A percentile compares a stretch with the other conserved stretches of the same genome.
Conservation (phyloP, 768 basidiomycete species). For the Suillus clintonianus region DNA sequence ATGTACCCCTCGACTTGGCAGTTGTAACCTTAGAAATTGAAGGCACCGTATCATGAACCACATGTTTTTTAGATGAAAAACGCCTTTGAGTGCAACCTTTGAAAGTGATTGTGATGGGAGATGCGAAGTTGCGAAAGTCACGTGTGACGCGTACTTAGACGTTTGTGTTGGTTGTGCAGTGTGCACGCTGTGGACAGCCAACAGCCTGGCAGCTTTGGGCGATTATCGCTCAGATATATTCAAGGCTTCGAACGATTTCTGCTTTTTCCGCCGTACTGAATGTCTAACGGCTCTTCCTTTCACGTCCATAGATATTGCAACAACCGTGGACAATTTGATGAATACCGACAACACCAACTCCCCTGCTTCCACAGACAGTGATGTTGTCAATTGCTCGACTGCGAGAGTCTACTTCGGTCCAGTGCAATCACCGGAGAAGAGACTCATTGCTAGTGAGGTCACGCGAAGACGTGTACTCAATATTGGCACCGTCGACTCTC, state of each 20-base stretch:
- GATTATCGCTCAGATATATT: conserved; percentile 2
- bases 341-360: conserved; percentile 21
- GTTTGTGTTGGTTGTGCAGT: conserved; percentile 13
- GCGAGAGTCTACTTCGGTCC: conserved; percentile 54
- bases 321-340: conserved; percentile 1
- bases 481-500: conserved; percentile 26
- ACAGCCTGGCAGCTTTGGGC: neutral
- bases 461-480: conserved; percentile 31
- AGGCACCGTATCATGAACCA: neutral
- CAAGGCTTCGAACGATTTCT: neutral
- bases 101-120: neutral
- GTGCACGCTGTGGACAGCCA: conserved; percentile 7
- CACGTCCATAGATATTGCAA: conserved; percentile 2
- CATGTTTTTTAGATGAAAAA: neutral
- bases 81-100: neutral
- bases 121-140: conserved; percentile 17
- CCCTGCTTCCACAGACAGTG: conserved; percentile 37
- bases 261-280: neutral
- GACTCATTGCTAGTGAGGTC: conserved; percentile 35
- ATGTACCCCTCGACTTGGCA: neutral
- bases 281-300: neutral
- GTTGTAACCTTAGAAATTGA: neutral
- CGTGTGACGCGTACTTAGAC: conserved; percentile 33
- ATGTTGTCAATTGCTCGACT: conserved; percentile 43
- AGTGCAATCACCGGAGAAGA: conserved; percentile 54